Evolutionary conservation across 2,329 filamentous ascomycete genomes (phyloP), one percentile per base, ranked within the genome.

Genomic region (Biscogniauxia sp.): DNA sequence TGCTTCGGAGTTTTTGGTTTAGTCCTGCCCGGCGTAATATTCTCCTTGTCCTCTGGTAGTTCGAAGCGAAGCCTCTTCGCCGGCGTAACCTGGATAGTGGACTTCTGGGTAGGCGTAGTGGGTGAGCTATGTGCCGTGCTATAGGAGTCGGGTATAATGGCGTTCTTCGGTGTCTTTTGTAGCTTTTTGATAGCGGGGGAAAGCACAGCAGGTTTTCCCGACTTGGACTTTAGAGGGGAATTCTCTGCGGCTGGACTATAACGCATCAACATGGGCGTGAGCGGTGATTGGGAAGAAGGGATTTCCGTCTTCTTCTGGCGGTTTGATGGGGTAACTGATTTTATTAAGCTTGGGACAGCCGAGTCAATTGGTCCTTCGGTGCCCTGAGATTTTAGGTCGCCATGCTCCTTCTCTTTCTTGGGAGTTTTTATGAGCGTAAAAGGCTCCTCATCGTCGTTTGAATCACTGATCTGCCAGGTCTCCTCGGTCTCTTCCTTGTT

Each of bases 31-130:
- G 73, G 73, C 1, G 73, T 74, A 51, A 73, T 68, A 53, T 74
- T 74, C 59, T 74, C 73, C 56, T 74, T 74, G 37, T 74, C 64
- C 5, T 72, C 72, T 3, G 69, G 70, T 7, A 73, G 19, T 13
- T 69, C 61, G 41, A 74, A 73, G 20, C 68, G 68, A 52, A 69
- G 20, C 54, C 60, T 67, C 59, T 73, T 74, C 1, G 55, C 62
- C 0, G 70, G 68, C 5, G 67, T 70, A 2, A 57, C 64, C 23
- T 66, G 64, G n/a, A 55, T 53, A n/a, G 63, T 59, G 13, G 68
- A 64, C 37, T 63, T 69, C 15, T 59, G 61, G n/a, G 64, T 62
- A 17, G 67, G 67, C 0, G 66, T 64, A 11, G 61, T 57, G 53
- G 69, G 70, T 15, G 70, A 72, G 17, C 67, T 69, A 49, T 71